Evolutionary conservation across 495 filamentous ascomycete genomes (phyloP).

Genomic region (Daldinia caldariorum): DNA sequence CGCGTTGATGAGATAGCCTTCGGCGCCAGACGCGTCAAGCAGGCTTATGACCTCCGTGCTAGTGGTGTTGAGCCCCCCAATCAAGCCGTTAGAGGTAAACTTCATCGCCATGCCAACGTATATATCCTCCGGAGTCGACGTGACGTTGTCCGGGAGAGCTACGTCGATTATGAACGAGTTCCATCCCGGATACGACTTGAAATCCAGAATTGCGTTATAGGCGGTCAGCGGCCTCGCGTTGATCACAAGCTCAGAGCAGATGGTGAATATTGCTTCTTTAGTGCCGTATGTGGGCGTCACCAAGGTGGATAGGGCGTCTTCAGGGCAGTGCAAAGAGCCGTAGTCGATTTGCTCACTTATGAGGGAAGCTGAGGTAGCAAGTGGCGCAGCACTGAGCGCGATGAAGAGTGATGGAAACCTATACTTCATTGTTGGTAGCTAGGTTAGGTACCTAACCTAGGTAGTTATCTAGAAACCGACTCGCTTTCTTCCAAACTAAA

Average conservation of each 20-base stretch:
- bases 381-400: neutral
- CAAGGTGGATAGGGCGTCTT: constrained; percentile 17
- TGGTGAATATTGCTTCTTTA: constrained; percentile 43
- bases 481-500: neutral
- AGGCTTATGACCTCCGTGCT: constrained; percentile 43
- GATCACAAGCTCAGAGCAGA: constrained; percentile 43
- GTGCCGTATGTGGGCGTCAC: constrained; percentile 45
- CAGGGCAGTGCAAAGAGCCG: constrained; percentile 26
- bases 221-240: constrained; percentile 17
- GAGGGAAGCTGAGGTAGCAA: constrained; percentile 3
- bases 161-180: constrained; percentile 45
- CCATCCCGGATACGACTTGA: constrained; percentile 40
- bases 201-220: constrained; percentile 40
- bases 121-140: constrained; percentile 33
- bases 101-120: constrained; percentile 44
- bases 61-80: constrained; percentile 42
- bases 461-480: neutral
- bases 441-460: too few relatives aligned
- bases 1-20: constrained; percentile 24
- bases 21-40: constrained; percentile 23
- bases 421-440: neutral
- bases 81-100: constrained; percentile 42
- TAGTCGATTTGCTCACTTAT: constrained; percentile 18
- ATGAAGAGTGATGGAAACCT: neutral
- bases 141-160: constrained; percentile 42